Base-by-base conservation (phyloP, 345 rosid species). In the Euclidium syriacum region DNA sequence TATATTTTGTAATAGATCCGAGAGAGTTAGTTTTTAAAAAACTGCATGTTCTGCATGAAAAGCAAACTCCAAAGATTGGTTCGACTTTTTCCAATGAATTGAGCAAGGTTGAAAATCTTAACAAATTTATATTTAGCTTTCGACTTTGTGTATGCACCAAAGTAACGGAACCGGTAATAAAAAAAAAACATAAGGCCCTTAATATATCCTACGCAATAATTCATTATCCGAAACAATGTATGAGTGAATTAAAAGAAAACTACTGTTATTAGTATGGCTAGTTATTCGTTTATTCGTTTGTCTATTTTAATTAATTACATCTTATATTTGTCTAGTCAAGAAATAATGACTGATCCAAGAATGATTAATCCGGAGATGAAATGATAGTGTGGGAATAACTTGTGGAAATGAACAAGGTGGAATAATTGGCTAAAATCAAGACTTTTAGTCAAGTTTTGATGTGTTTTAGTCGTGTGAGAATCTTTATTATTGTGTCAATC, bases 381-480 rank as follows among this genome's bases (percentile, higher is more conserved):
- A 62, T 62, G 69, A 62, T 64, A 70, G 64, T 12, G 74, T 23
- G 53, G 53, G 69, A 55, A 70, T 70, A 70, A 63, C 74, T 63
- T 70, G 52, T 55, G 58, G 35, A 10, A 39, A 0, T 70, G 46
- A 63, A 47, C 58, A 55, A 70, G 55, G 69, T 9, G 30, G 39
- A 47, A 40, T 15, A 36, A 70, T 63, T 70, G 74, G 74, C 58
- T 30, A 16, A 50, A 47, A 48, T 55, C 38, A 63, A 70, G 74
- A 70, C 69, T 70, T 62, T 35, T 25, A 53, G 57, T 63, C 38
- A 63, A 53, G 52, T 41, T 61, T 61, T 49, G 47, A 59, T 41
- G 15, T 68, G 55, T 58, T 60, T 44, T 63, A 47, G 38, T 62
- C 55, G 69, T 62, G 74, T 70, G 64, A 62, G 74, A 70, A 70